phyloP scores from a whole-genome alignment of 257 asterid species.

The Penstemon newberryi region DNA sequence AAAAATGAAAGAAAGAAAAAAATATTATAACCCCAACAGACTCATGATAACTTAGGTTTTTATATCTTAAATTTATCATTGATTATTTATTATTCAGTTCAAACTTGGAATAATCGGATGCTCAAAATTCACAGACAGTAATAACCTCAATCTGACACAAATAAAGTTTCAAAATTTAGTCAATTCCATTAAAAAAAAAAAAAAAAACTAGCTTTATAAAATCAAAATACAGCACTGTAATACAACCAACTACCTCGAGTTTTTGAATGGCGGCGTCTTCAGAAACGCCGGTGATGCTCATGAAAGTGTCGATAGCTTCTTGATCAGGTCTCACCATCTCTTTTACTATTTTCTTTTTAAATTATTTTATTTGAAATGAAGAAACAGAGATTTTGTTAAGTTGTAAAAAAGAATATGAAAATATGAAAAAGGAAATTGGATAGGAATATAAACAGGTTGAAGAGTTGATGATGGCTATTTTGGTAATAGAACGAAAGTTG shows the following conservation, averaged over 20 bases:
- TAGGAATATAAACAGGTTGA: neutral
- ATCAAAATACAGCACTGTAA: neutral
- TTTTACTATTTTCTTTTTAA: constrained; percentile 26
- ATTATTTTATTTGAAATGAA: neutral
- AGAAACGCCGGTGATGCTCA: constrained; percentile 62
- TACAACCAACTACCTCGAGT: constrained; percentile 41
- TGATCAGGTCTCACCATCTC: constrained; percentile 54
- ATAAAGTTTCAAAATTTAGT: constrained; percentile 18
- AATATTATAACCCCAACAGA: neutral
- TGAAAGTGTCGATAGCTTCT: constrained; percentile 54
- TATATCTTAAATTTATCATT: neutral
- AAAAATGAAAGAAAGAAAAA: too few species aligned
- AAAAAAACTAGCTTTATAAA: constrained; percentile 15
- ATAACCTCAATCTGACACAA: neutral
- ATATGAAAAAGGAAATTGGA: neutral
- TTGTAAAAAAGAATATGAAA: too few species aligned
- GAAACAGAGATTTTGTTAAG: too few species aligned
- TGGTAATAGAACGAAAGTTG: too few species aligned
- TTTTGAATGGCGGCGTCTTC: constrained; percentile 46
- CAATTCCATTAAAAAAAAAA: neutral
- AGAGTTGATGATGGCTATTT: too few species aligned
- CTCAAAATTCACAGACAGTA: constrained; percentile 12
- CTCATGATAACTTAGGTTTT: neutral
- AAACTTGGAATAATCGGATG: neutral
- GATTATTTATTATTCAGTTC: neutral